Conservation (phyloP, 371 early-diverging fungal species). For the Zychaea mexicana region DNA sequence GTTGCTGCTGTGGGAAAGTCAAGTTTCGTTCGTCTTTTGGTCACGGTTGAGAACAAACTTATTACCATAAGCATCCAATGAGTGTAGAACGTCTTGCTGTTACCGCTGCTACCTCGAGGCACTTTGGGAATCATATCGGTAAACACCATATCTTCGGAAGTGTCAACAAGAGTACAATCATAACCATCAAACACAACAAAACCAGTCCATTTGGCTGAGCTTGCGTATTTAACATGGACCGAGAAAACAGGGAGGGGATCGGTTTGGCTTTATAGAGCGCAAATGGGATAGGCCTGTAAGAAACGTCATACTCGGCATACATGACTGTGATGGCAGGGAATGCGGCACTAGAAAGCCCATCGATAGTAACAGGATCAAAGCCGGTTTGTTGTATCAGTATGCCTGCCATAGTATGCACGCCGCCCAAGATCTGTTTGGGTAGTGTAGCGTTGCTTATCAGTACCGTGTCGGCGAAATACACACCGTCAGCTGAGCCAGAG, state of each 20-base stretch:
- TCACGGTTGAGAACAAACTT: neutral
- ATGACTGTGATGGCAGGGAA: conserved; percentile 4
- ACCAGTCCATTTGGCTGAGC: conserved; percentile 13
- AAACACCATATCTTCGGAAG: neutral
- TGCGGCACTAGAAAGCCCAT: conserved; percentile 16
- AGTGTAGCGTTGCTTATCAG: conserved; percentile 3
- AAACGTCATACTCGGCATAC: neutral
- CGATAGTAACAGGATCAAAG: neutral
- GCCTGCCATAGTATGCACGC: conserved; percentile 2
- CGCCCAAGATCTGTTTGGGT: conserved; percentile 4
- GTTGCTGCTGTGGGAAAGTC: neutral
- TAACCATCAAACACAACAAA: conserved; percentile 44
- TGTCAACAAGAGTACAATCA: neutral
- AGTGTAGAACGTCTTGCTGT: too few species aligned
- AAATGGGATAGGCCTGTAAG: conserved; percentile 13
- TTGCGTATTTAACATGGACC: neutral
- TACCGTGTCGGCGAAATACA: conserved; percentile 11
- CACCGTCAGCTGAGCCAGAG: conserved; percentile 1
- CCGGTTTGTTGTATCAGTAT: neutral
- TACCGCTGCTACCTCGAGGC: too few species aligned
- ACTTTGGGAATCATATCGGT: neutral
- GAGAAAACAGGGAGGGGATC: conserved; percentile 15
- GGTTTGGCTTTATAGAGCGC: conserved; percentile 1
- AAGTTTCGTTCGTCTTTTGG: neutral
- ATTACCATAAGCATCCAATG: neutral